Evolutionary conservation across 2,329 filamentous ascomycete species (phyloP).

Genomic region (Monilinia fructicola): DNA sequence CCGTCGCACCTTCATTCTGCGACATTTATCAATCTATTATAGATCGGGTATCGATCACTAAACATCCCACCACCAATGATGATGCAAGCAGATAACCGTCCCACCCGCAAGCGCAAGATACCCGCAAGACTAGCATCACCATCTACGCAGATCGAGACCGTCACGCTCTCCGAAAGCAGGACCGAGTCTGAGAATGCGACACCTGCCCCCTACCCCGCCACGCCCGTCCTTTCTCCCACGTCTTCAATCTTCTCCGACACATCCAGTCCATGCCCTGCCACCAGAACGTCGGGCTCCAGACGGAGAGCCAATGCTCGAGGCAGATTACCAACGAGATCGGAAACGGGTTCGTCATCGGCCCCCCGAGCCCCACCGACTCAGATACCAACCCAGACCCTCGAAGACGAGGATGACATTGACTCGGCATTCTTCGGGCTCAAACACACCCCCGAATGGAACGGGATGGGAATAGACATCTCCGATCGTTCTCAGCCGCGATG

Average conservation of each 20-base stretch:
- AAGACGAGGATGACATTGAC: not conserved
- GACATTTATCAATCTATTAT: not conserved
- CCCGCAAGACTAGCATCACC: not conserved
- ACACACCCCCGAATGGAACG: not conserved
- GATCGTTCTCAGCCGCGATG: not conserved
- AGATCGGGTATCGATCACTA: not conserved
- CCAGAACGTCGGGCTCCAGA: not conserved
- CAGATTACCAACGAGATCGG: not conserved
- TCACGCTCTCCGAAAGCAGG: not conserved
- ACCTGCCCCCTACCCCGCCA: not conserved
- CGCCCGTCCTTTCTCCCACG: not conserved
- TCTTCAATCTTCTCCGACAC: not conserved
- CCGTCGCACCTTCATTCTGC: not conserved
- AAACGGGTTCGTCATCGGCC: fast-evolving
- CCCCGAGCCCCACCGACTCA: not conserved
- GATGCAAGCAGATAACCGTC: not conserved
- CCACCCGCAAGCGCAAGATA: not conserved
- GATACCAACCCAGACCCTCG: not conserved
- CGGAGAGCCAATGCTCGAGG: not conserved
- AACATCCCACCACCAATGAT: too few species aligned
- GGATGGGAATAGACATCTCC: not conserved
- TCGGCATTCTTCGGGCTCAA: not conserved
- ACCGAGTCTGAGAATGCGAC: not conserved
- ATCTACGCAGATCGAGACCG: not conserved
- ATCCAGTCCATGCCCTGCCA: not conserved